Evolutionary conservation across 75 land plant genomes (phyloP).

Genomic region (Pinus tabuliformis): DNA sequence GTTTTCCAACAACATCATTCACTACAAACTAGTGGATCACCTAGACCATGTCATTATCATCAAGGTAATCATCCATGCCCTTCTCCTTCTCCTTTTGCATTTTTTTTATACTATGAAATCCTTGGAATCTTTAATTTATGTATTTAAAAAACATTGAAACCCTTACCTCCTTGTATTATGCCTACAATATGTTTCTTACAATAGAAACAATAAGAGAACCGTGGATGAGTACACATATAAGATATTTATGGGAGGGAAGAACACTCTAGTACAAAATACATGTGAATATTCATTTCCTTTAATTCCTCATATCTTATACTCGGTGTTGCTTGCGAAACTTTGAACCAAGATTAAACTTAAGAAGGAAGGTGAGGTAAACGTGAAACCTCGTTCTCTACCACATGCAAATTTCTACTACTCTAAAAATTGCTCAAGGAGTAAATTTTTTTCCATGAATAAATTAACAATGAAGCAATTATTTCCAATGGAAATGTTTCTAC

Average conservation of each 20-base stretch:
- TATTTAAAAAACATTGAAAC: background rate
- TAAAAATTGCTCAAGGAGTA: background rate
- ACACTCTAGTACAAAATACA: constrained; percentile 47
- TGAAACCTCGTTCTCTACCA: background rate
- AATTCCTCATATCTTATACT: constrained; percentile 37
- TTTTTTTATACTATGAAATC: background rate
- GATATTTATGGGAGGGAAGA: constrained; percentile 51
- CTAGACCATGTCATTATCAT: constrained; percentile 48
- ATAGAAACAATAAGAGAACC: constrained; percentile 45
- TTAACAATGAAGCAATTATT: background rate
- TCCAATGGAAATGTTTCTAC: constrained; percentile 36
- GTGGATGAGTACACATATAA: constrained; percentile 57
- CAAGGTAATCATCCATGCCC: constrained; percentile 16
- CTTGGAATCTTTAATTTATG: background rate
- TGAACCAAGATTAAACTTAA: constrained; percentile 35
- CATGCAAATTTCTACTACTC: background rate
- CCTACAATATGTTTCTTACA: constrained; percentile 49
- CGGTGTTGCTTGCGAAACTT: constrained; percentile 40
- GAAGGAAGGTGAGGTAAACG: constrained; percentile 35
- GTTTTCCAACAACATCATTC: constrained; percentile 45
- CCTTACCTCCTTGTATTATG: background rate
- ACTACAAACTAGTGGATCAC: constrained; percentile 39
- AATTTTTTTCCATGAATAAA: background rate
- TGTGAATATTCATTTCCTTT: constrained; percentile 49
- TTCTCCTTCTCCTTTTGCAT: too few species aligned